Base-by-base conservation (phyloP, 495 filamentous ascomycete species). In the Aspergillus affinis region DNA sequence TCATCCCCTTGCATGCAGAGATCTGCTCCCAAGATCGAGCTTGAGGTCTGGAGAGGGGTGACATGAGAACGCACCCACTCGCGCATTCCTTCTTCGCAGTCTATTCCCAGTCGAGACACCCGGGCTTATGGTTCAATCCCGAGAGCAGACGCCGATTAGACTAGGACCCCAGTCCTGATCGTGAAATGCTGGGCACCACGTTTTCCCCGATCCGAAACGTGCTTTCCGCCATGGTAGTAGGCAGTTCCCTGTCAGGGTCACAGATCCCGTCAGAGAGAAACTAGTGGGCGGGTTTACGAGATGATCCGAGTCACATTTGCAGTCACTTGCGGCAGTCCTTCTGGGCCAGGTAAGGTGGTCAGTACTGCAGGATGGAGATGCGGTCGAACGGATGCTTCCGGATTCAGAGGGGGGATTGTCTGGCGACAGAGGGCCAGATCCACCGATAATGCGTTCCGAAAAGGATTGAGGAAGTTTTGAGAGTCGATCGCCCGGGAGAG, bases 341-440 rank as follows among this genome's bases (percentile, higher is more conserved):
- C 15, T 13, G 36, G 36, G 36, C 36, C 36, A 41, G 36, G 36
- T 41, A 41, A 41, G 36, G 36, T 41, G 36, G 36, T 41, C 36
- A 13, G 13, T 41, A 10, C 36, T 41, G 36, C 36, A 41, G 36
- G 15, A 1, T 41, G 36, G 36, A 41, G 13, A 48, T 21, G 48
- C 32, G 41, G 50, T 18, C 50, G 20, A 52, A 52, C 23, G 50
- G 50, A n/a, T 52, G 18, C 23, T 52, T 30, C 23, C 50, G 20
- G 46, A 50, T 44, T 51, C 29, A 26, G 19, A 46, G 32, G 30
- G 18, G 26, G 3, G 2, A 20, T 49, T 18, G 36, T 41, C 4
- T 41, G 36, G 9, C 36, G 12, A 41, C 4, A 17, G 36, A 41
- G 10, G 36, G 36, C 36, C 10, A 41, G 36, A 41, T 41, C 36